Conservation (phyloP, 768 basidiomycete species). For the Exsudoporus frostii region DNA sequence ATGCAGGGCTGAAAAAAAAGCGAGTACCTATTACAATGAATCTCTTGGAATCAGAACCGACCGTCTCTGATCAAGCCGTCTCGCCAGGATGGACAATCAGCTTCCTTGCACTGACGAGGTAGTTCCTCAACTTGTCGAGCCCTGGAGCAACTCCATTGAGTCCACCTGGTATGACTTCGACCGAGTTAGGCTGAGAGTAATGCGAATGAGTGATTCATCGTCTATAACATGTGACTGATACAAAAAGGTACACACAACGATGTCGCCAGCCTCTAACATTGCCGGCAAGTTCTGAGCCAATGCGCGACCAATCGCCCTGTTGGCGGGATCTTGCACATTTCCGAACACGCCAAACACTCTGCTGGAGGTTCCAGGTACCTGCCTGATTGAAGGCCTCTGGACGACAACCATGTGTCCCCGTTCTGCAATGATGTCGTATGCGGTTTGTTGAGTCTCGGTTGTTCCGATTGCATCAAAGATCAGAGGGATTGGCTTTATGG, state of each 20-base stretch:
- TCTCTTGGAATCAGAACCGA: too few species aligned
- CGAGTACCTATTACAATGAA: neutral
- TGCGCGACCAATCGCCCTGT: constrained; percentile 14
- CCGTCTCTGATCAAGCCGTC: constrained; percentile 8
- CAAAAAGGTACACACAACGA: constrained; percentile 8
- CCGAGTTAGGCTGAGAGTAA: constrained; percentile 12
- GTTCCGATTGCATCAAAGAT: constrained; percentile 28
- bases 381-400: constrained; percentile 4
- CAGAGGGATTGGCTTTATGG: constrained; percentile 8
- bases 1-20: neutral
- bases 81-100: constrained; percentile 32
- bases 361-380: constrained; percentile 16
- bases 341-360: constrained; percentile 8
- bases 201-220: neutral
- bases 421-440: constrained; percentile 29
- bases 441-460: constrained; percentile 33
- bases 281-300: constrained; percentile 10
- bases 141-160: constrained; percentile 34
- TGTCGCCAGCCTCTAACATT: constrained; percentile 13
- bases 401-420: constrained; percentile 30
- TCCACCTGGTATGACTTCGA: constrained; percentile 36
- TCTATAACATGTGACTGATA: neutral
- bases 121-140: constrained; percentile 32
- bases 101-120: constrained; percentile 37
- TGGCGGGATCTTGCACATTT: constrained; percentile 7